A percentile compares a stretch with the other conserved stretches of the same genome.
Evolutionary conservation across 73 alveolate species (phyloP).

Genomic region (Tetrahymena elliotti): DNA sequence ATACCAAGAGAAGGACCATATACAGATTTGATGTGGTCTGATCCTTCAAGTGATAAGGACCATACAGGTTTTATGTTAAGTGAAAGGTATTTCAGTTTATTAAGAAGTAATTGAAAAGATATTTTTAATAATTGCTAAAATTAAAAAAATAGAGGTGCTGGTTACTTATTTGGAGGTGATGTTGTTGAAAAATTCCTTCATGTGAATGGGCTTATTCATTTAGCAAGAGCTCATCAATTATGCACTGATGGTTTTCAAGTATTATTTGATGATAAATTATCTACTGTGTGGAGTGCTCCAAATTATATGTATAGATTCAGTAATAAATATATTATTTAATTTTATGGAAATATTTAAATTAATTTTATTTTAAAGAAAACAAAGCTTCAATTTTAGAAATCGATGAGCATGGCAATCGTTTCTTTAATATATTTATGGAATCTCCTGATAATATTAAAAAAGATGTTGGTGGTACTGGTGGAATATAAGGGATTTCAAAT

Average conservation of each 20-base stretch:
- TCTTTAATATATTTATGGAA: slow-evolving; percentile 86
- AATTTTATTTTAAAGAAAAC: slow-evolving; percentile 17
- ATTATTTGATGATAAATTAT: slow-evolving; percentile 78
- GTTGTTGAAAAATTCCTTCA: slow-evolving; percentile 88
- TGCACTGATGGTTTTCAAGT: slow-evolving; percentile 93
- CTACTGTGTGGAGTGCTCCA: slow-evolving; percentile 99
- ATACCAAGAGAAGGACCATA: slow-evolving; percentile 97
- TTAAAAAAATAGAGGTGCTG: slow-evolving; percentile 90
- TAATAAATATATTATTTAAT: not conserved
- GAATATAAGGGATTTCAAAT: not conserved
- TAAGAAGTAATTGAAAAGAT: too few relatives aligned
- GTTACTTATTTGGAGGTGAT: slow-evolving; percentile 94
- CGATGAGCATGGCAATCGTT: slow-evolving; percentile 86
- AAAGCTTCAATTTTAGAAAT: slow-evolving; percentile 87
- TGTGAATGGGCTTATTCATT: slow-evolving; percentile 76
- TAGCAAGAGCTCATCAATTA: slow-evolving; percentile 94
- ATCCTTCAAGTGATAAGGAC: slow-evolving; percentile 83
- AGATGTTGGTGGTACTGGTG: slow-evolving; percentile 30
- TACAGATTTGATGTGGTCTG: slow-evolving; percentile 98
- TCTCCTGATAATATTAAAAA: slow-evolving; percentile 77
- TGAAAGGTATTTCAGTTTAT: not conserved
- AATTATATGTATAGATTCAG: slow-evolving; percentile 90
- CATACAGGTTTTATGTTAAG: slow-evolving; percentile 80
- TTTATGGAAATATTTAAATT: not conserved
- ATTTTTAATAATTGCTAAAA: not conserved